Evolutionary conservation across 2,329 filamentous ascomycete genomes (phyloP).

Genomic region (Talaromyces amestolkiae): DNA sequence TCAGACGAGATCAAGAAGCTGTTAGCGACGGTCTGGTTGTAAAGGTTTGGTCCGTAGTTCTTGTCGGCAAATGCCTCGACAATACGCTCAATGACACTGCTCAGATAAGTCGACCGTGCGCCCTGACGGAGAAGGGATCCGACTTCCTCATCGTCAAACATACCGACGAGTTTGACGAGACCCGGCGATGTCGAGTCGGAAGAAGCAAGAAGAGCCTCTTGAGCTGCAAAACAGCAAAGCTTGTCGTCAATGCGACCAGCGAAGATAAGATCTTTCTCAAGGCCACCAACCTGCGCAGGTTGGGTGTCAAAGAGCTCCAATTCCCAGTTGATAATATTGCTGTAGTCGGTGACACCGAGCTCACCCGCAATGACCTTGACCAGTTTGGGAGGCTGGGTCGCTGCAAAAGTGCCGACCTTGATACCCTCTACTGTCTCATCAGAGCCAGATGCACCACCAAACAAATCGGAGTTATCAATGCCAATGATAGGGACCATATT

Average conservation of each 20-base stretch:
- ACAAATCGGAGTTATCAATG: conserved; percentile 68
- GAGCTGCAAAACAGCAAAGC: conserved; percentile 89
- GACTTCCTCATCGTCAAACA: conserved; percentile 97
- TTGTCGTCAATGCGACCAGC: conserved; percentile 96
- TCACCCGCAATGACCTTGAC: conserved; percentile 78
- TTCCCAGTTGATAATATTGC: conserved; percentile 89
- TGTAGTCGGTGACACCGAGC: conserved; percentile 70
- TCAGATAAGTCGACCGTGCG: conserved; percentile 83
- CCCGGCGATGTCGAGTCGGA: conserved; percentile 51
- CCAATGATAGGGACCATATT: conserved; percentile 93
- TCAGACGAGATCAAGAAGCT: conserved; percentile 91
- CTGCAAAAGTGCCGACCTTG: conserved; percentile 65
- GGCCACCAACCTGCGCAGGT: conserved; percentile 75
- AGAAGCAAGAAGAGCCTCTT: conserved; percentile 75
- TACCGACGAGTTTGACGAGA: conserved; percentile 84
- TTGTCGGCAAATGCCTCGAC: conserved; percentile 60
- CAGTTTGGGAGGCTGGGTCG: conserved; percentile 79
- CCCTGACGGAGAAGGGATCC: conserved; percentile 88
- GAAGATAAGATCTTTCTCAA: conserved; percentile 92
- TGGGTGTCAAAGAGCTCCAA: conserved; percentile 91
- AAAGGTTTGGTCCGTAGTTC: conserved; percentile 51
- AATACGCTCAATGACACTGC: conserved; percentile 74
- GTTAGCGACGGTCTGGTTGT: conserved; percentile 82
- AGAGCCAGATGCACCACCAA: conserved; percentile 21
- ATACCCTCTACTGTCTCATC: conserved; percentile 42